Evolutionary conservation across 1,139 yeast genomes (phyloP).

Genomic region (Taphrina confusa): DNA sequence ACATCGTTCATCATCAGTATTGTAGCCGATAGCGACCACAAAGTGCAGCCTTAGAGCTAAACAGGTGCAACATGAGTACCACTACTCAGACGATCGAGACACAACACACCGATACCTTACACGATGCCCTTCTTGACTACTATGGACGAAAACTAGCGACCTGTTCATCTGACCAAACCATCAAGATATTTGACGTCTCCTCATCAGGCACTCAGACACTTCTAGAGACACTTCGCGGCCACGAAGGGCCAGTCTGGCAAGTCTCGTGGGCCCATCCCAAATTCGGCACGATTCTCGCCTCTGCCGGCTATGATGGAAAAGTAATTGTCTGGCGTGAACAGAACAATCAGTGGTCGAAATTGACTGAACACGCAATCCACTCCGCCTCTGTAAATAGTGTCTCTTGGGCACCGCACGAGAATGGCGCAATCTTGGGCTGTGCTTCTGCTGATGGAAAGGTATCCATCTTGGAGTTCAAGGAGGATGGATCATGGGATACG

Average conservation of each 20-base stretch:
- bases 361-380: slow-evolving; percentile 84
- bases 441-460: slow-evolving; percentile 92
- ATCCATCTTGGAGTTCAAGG: slow-evolving; percentile 86
- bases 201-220: slow-evolving; percentile 15
- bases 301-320: slow-evolving; percentile 93
- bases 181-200: slow-evolving; percentile 78
- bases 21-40: too few species aligned
- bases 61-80: slow-evolving; percentile 19
- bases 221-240: slow-evolving; percentile 47
- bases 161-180: slow-evolving; percentile 90
- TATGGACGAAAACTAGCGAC: slow-evolving; percentile 95
- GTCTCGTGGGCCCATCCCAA: slow-evolving; percentile 99
- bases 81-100: slow-evolving; percentile 29
- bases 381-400: slow-evolving; percentile 93
- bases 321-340: slow-evolving; percentile 96
- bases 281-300: slow-evolving; percentile 90
- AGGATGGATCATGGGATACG: slow-evolving; percentile 77
- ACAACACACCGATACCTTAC: slow-evolving; percentile 46
- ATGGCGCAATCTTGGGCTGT: slow-evolving; percentile 75
- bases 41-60: background rate
- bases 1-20: too few species aligned
- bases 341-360: slow-evolving; percentile 75
- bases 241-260: slow-evolving; percentile 99
- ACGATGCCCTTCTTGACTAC: slow-evolving; percentile 95
- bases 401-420: slow-evolving; percentile 96